Conservation (phyloP, 139 green algal genomes). For the Eudorina sp. region DNA sequence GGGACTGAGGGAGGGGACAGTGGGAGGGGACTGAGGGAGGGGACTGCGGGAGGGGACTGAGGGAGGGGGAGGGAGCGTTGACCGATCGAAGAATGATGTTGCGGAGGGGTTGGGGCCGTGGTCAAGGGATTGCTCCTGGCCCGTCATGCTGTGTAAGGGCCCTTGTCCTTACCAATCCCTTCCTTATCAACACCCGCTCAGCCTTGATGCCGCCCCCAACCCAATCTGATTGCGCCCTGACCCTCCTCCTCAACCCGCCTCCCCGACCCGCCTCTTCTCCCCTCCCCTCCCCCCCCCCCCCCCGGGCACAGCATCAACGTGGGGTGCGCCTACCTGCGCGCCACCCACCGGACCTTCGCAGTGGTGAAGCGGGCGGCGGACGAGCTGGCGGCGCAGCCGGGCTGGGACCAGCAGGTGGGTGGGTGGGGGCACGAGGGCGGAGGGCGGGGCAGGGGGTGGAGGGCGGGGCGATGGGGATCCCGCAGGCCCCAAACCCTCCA, state of each 20-base stretch:
- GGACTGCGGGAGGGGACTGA: too few species aligned
- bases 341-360: constrained; percentile 45
- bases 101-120: too few species aligned
- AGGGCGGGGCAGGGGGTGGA: not conserved
- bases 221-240: too few species aligned
- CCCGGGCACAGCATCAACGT: constrained; percentile 58
- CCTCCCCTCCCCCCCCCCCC: not conserved
- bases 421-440: not conserved
- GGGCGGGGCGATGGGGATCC: not conserved
- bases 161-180: too few species aligned
- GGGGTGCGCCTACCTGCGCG: constrained; percentile 53
- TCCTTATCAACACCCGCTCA: too few species aligned
- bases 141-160: too few species aligned
- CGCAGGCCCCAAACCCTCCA: not conserved
- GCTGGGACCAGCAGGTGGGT: constrained; percentile 47
- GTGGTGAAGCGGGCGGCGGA: constrained; percentile 35
- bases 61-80: too few species aligned
- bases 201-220: too few species aligned
- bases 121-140: too few species aligned
- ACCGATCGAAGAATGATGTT: too few species aligned
- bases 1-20: too few species aligned
- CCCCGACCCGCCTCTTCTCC: not conserved
- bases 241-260: not conserved
- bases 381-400: constrained; percentile 1
- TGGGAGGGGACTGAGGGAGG: too few species aligned